Evolutionary conservation across 1,139 yeast species (phyloP).

Genomic region (Diutina neorugosa): DNA sequence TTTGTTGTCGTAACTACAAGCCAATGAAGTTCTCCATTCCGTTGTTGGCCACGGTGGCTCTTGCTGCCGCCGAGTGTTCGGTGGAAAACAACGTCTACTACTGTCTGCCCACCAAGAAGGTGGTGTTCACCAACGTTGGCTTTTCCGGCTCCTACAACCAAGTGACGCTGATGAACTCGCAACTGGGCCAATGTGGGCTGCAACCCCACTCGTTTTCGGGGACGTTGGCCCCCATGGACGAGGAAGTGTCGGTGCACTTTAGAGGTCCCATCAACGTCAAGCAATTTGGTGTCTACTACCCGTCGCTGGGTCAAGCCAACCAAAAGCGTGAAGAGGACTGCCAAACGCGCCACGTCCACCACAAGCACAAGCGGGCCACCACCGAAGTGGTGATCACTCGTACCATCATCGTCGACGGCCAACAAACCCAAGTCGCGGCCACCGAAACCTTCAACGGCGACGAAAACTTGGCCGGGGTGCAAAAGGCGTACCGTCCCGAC

Average conservation of each 20-base stretch:
- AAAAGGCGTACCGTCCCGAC: slow-evolving; percentile 4
- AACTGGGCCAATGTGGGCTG: slow-evolving; percentile 41
- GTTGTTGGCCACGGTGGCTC: slow-evolving; percentile 2
- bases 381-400: slow-evolving; percentile 27
- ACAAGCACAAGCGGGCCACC: slow-evolving; percentile 29
- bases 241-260: slow-evolving; percentile 84
- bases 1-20: not conserved
- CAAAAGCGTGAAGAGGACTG: slow-evolving; percentile 27
- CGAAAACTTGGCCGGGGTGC: not conserved
- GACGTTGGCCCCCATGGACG: slow-evolving; percentile 68
- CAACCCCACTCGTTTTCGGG: slow-evolving; percentile 47
- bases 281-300: slow-evolving; percentile 63
- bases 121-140: slow-evolving; percentile 47
- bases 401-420: slow-evolving; percentile 53
- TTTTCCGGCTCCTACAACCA: slow-evolving; percentile 66
- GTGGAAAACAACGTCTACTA: slow-evolving; percentile 65
- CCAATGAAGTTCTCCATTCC: slow-evolving; percentile 2
- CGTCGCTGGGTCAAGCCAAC: slow-evolving; percentile 22
- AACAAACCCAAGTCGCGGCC: slow-evolving; percentile 29
- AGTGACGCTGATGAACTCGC: slow-evolving; percentile 46
- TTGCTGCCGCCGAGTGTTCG: slow-evolving; percentile 27
- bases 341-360: slow-evolving; percentile 34
- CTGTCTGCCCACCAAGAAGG: slow-evolving; percentile 59
- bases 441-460: slow-evolving; percentile 1
- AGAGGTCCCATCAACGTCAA: slow-evolving; percentile 79